A percentile compares a stretch with the other conserved stretches of the same genome.
These are phyloP conservation scores for Stenogyne calaminthoides DNA, from an alignment of 305 asterid species.

Conservation along the genomic window DNA sequence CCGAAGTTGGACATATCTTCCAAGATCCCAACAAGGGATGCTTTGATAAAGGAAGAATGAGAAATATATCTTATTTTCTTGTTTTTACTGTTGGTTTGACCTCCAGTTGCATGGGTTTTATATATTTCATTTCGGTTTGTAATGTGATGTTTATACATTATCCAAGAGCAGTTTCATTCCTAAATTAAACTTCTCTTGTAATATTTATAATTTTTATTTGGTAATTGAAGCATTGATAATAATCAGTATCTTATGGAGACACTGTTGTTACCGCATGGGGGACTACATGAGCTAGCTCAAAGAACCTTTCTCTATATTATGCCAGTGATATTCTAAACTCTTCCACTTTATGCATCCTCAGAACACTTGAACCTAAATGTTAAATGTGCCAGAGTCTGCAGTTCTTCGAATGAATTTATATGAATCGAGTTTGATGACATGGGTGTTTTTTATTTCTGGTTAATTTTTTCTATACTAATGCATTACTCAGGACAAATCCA, in stretches of 20 bases:
- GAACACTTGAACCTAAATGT: neutral
- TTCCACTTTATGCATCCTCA: neutral
- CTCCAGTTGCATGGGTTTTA: constrained; percentile 20
- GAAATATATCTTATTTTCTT: constrained; percentile 18
- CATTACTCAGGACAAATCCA: neutral
- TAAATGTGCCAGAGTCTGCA: neutral
- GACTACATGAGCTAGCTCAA: neutral
- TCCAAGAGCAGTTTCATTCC: constrained; percentile 7
- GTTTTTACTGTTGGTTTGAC: constrained; percentile 26
- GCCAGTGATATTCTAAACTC: neutral
- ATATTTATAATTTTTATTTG: no score
- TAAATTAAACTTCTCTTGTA: constrained; percentile 1
- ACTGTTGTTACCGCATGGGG: neutral
- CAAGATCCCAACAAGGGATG: constrained; percentile 45
- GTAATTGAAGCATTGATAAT: neutral
- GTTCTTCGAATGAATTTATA: neutral
- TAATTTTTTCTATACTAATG: neutral
- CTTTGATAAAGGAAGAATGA: constrained; percentile 17
- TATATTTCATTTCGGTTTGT: constrained; percentile 23
- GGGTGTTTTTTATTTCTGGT: neutral
- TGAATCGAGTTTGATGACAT: neutral
- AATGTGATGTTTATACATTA: no score
- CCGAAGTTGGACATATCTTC: constrained; percentile 51
- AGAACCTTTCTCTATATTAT: constrained; percentile 1
- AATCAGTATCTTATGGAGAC: neutral